Conservation (phyloP, 2,329 filamentous ascomycete genomes). For the Chaetomium sp. region DNA sequence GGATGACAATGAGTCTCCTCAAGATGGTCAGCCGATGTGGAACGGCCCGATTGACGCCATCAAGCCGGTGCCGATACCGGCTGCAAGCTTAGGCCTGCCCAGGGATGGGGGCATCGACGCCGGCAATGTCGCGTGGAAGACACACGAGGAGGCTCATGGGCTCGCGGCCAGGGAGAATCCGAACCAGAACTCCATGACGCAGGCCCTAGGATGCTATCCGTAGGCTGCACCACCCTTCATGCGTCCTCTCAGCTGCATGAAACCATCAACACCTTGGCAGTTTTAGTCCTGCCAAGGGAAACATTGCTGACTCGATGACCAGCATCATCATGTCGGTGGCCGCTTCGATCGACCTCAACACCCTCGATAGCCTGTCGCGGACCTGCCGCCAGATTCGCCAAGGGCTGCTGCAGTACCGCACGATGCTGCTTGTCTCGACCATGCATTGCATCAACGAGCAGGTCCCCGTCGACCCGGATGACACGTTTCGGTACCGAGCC, state of each 20-base stretch:
- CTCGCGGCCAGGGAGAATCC: conserved; percentile 45
- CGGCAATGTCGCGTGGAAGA: conserved; percentile 1
- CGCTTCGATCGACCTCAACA: conserved; percentile 79
- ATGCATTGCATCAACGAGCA: conserved; percentile 78
- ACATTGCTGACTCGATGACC: conserved; percentile 34
- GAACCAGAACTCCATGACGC: conserved; percentile 62
- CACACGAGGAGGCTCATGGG: conserved; percentile 28
- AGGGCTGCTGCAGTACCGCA: conserved; percentile 77
- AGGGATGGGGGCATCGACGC: not conserved
- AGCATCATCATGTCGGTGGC: conserved; percentile 79
- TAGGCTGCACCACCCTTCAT: conserved; percentile 50
- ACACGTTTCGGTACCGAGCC: conserved; percentile 60
- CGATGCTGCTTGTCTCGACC: conserved; percentile 71
- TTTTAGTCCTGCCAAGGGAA: conserved; percentile 15
- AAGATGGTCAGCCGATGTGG: conserved; percentile 28
- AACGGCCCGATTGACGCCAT: conserved; percentile 25
- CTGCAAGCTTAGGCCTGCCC: not conserved
- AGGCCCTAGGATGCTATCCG: conserved; percentile 69
- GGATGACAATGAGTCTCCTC: conserved; percentile 38
- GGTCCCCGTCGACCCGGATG: conserved; percentile 55
- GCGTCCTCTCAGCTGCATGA: conserved; percentile 24
- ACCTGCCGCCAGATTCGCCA: conserved; percentile 79
- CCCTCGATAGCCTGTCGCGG: conserved; percentile 77
- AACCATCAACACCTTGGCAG: conserved; percentile 22
- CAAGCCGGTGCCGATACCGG: conserved; percentile 30